Conservation (phyloP, 306 rosid genomes). For the Vigna nakashimae region DNA sequence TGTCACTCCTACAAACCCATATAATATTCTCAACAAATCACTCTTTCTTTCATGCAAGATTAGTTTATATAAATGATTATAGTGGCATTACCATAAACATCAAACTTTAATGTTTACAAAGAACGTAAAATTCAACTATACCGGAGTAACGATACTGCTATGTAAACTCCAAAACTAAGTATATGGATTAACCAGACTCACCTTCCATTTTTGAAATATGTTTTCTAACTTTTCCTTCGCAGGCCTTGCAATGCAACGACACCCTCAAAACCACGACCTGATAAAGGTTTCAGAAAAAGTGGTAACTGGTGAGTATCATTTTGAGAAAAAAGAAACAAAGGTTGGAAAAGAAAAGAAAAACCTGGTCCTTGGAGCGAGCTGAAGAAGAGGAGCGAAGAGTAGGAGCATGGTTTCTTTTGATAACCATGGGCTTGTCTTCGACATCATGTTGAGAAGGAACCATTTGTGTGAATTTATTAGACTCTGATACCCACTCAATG, state of each 20-base stretch:
- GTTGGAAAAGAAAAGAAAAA: not conserved
- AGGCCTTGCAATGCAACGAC: constrained; percentile 86
- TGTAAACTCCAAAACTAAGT: not conserved
- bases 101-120: not conserved
- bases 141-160: no score
- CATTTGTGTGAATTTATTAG: constrained; percentile 40
- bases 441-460: constrained; percentile 33
- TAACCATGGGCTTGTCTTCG: constrained; percentile 12
- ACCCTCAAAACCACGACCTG: constrained; percentile 86
- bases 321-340: not conserved
- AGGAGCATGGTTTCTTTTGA: constrained; percentile 33
- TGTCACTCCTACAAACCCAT: constrained; percentile 73
- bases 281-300: not conserved
- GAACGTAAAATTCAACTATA: no score
- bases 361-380: constrained; percentile 66
- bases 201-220: constrained; percentile 95
- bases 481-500: constrained; percentile 61
- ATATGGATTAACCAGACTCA: constrained; percentile 36
- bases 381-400: constrained; percentile 53
- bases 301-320: not conserved
- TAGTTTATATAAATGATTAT: no score
- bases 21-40: not conserved
- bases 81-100: not conserved
- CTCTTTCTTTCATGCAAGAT: not conserved
- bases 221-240: constrained; percentile 86